Base-by-base conservation (phyloP, 2,329 filamentous ascomycete genomes). In the Esteya vermicola region DNA sequence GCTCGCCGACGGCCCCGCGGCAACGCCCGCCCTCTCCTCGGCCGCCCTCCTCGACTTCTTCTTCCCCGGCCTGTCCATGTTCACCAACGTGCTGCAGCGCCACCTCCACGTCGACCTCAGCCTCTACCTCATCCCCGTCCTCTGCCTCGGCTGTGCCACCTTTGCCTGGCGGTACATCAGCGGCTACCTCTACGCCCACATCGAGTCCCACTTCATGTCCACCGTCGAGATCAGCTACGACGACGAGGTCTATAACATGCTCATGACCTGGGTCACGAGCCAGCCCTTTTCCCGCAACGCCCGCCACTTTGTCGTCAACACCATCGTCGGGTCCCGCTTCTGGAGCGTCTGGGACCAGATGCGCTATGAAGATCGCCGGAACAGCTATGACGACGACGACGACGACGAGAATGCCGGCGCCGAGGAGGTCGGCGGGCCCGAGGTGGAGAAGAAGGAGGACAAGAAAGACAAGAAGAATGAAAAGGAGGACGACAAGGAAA, bases 181-280 rank as follows among this genome's bases (percentile, higher is more conserved):
- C 39, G 54, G 60, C 3, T 68, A 65, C 48, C 42, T 72, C 12
- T 68, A 63, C 59, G 52, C 55, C 1, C 54, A 68, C 30, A 46
- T 77, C 23, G 62, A 70, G 32, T 50, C 59, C 6, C 61, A 80
- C 49, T 68, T 79, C 48, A 75, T 81, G 64, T 79, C 73, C 4
- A 72, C 69, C 2, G 77, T 78, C 16, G 72, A 78, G 48, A 71
- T 85, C 30, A 68, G 75, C 33, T 67, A 72, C 22, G 77, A 83
- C 42, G 80, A 85, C 49, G 79, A 84, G 53, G 72, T 81, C 42
- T 84, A 81, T 60, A 78, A 78, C 51, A 80, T 81, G 50, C 51
- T 83, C 31, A 81, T 83, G 75, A 66, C 65, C 21, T 84, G 79
- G 79, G 67, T 83, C 3, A 67, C 77, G 2, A 57, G 62, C 26